These are phyloP conservation scores for Triticum monococcum DNA, from an alignment of 176 grass and related monocot species.

Conservation along the genomic window DNA sequence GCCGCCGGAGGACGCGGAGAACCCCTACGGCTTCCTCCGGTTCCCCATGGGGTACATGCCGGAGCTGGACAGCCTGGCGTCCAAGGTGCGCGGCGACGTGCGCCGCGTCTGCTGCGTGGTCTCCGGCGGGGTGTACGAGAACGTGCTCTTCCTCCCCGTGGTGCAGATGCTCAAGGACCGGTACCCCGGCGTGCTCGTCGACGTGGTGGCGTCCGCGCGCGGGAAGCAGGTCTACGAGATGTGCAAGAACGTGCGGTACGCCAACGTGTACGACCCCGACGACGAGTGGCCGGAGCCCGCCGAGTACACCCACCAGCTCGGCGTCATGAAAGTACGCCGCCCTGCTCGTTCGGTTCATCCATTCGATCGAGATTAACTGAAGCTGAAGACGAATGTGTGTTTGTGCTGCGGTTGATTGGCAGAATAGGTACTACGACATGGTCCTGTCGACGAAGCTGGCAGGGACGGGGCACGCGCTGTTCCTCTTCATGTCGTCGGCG, in stretches of 20 bases:
- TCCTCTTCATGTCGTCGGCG: conserved; percentile 86
- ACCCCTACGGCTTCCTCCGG: conserved; percentile 82
- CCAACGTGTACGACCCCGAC: conserved; percentile 74
- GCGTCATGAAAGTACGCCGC: conserved; percentile 63
- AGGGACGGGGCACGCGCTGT: conserved; percentile 77
- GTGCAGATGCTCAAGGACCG: conserved; percentile 84
- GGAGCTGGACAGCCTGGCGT: conserved; percentile 77
- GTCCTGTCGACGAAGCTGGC: conserved; percentile 75
- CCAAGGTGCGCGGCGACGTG: conserved; percentile 87
- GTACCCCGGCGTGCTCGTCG: conserved; percentile 83
- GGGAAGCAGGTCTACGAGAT: conserved; percentile 95
- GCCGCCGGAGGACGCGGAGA: conserved; percentile 58
- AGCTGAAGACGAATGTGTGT: not conserved
- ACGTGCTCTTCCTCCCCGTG: conserved; percentile 90
- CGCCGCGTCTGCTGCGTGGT: conserved; percentile 88
- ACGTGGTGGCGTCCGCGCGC: conserved; percentile 61
- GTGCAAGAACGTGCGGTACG: conserved; percentile 89
- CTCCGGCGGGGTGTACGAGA: conserved; percentile 86
- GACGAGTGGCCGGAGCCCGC: conserved; percentile 66
- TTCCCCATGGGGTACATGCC: conserved; percentile 82
- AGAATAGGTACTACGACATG: conserved; percentile 90
- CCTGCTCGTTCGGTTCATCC: not conserved
- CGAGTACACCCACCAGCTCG: conserved; percentile 86
- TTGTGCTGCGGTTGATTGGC: conserved; percentile 8
- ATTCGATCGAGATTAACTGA: not conserved